A percentile compares a stretch with the other conserved stretches of the same genome.
Conservation (phyloP, 371 early-diverging fungal species). For the Dichotomocladium elegans region DNA sequence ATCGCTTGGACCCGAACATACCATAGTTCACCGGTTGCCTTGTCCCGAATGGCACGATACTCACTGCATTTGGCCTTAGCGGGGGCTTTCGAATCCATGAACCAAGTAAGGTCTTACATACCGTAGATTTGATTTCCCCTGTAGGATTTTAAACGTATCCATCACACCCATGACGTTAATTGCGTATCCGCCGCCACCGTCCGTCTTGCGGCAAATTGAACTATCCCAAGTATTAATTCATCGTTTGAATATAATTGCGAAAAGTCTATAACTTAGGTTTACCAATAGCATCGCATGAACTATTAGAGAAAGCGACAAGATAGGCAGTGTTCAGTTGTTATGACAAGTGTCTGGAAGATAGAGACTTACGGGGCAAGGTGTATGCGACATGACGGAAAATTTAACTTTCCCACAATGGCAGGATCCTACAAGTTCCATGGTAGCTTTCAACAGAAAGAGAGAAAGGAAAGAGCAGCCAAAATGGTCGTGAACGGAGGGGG, state of each 20-base stretch:
- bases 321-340: neutral
- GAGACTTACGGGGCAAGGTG: constrained; percentile 35
- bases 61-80: constrained; percentile 14
- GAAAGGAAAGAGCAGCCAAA: neutral
- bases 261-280: neutral
- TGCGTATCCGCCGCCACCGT: constrained; percentile 43
- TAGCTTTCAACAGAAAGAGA: neutral
- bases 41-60: constrained; percentile 36
- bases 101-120: neutral
- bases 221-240: constrained; percentile 12
- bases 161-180: constrained; percentile 47
- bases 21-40: constrained; percentile 28
- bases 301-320: constrained; percentile 3
- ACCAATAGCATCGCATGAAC: constrained; percentile 50
- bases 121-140: neutral
- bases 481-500: too few relatives aligned
- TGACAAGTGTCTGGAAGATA: neutral
- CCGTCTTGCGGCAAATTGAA: constrained; percentile 47
- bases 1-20: too few relatives aligned
- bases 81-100: too few relatives aligned
- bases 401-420: constrained; percentile 47
- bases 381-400: constrained; percentile 32
- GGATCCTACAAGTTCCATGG: constrained; percentile 48
- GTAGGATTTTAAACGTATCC: neutral
- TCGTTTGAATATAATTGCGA: neutral